Evolutionary conservation across 2,329 filamentous ascomycete species (phyloP).

Genomic region (Scedosporium apiospermum): DNA sequence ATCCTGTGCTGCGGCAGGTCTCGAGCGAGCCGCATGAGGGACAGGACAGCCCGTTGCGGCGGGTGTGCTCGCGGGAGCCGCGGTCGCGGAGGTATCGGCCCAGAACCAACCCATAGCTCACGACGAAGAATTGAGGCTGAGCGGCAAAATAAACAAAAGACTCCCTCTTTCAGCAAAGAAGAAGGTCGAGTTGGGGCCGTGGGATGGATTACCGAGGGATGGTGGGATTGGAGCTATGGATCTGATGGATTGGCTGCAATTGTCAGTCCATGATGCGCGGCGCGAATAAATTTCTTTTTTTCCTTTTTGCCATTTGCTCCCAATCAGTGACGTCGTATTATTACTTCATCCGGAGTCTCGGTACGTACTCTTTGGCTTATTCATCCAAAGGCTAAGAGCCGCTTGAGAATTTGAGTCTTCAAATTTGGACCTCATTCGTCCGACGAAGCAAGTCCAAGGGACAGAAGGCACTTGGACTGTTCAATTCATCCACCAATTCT

Average conservation of each 20-base stretch:
- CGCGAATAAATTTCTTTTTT: neutral
- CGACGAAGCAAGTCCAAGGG: too few species aligned
- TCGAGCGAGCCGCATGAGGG: neutral
- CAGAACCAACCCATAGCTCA: constrained; percentile 53
- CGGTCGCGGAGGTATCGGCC: constrained; percentile 35
- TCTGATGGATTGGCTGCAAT: neutral
- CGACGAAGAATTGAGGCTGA: neutral
- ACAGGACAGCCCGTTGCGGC: neutral
- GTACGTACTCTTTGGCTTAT: too few species aligned
- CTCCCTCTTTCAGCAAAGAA: neutral
- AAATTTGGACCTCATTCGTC: too few species aligned
- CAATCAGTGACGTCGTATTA: neutral
- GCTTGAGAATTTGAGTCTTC: too few species aligned
- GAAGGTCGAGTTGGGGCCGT: neutral
- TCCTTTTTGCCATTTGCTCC: neutral
- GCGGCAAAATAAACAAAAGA: neutral
- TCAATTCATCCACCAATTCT: too few species aligned
- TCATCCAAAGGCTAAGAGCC: too few species aligned
- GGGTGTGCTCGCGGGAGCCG: neutral
- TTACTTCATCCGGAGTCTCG: neutral
- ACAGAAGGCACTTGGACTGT: too few species aligned
- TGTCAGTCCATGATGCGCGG: neutral
- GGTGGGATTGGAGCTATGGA: neutral
- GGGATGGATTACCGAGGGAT: too few species aligned
- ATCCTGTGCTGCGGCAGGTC: neutral